Base-by-base conservation (phyloP, 331 rosid species). In the Malus hybrid region DNA sequence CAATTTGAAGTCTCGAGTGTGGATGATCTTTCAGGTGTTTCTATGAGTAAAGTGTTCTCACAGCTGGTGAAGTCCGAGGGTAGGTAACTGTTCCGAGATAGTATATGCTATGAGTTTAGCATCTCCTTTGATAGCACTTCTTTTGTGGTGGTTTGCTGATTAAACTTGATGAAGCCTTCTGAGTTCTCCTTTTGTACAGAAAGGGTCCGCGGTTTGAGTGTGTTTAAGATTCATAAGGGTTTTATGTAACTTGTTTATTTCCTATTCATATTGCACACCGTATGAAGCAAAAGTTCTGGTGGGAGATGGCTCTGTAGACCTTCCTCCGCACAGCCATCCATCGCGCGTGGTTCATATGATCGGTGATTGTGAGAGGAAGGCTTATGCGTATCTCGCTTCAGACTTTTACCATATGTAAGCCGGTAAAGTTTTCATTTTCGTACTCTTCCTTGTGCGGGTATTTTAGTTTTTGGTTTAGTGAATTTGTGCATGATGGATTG, bases 1-100 rank as follows among this genome's bases (percentile, higher is more conserved):
- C 62, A 44, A 6, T 81, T 81, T 57, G 91, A 85, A 65, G 75
- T 72, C 63, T 73, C 87, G 12, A 77, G 69, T 20, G 85, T 82
- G 28, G 88, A 89, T 71, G 96, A 93, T 82, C 95, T 90, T 29
- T 91, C 93, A 5, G 93, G 97, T 46, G 96, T 89, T 82, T 93
- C 98, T 10, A 91, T 91, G 98, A 93, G 97, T 81, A 87, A 82
- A 73, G 97, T 91, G 28, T 93, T 93, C 88, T 89, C 98, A 6
- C 97, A 93, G 88, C 84, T 93, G 84, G 92, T 90, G 78, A 93
- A 93, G 42, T 90, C 97, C 0, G 97, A 93, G 80, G 95, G 98
- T 33, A 85, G 97, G 85, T 93, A 85, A 89, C 57, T 65, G 70
- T 19, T 70, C 34, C 34, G 52, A 77, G 58, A 66, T 46, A 22